phyloP scores from a whole-genome alignment of 2,329 filamentous ascomycete genomes.

The Coniochaeta pulveracea region DNA sequence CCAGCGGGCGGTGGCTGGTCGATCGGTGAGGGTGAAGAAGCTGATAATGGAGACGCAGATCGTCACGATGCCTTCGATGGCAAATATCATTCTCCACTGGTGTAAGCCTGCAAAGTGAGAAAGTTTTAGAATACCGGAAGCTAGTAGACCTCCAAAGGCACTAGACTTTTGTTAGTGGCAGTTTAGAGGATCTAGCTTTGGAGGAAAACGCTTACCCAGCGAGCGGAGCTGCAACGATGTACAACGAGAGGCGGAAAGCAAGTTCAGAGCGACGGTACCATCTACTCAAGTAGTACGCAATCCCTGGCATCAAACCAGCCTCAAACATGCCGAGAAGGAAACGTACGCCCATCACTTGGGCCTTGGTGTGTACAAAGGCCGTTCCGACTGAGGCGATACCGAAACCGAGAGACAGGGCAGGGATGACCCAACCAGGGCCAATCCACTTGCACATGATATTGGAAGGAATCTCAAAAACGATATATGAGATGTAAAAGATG shows the following conservation, averaged over 20 bases:
- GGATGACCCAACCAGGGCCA: constrained; percentile 53
- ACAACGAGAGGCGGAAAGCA: constrained; percentile 47
- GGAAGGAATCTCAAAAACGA: constrained; percentile 49
- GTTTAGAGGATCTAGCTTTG: no score
- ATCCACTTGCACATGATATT: constrained; percentile 52
- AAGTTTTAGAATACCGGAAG: constrained; percentile 49
- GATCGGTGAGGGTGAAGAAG: constrained; percentile 54
- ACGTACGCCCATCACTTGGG: constrained; percentile 36
- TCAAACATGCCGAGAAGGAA: constrained; percentile 50
- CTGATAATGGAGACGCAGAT: constrained; percentile 38
- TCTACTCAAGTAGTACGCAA: constrained; percentile 50
- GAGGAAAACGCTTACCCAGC: no score
- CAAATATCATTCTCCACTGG: constrained; percentile 61
- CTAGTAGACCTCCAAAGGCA: constrained; percentile 53
- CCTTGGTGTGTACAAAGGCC: constrained; percentile 41
- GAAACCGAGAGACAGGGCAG: constrained; percentile 41
- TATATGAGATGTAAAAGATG: constrained; percentile 52
- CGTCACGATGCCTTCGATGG: constrained; percentile 56
- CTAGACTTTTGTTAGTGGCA: no score
- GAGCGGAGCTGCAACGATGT: constrained; percentile 52
- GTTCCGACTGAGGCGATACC: constrained; percentile 45
- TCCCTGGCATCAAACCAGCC: constrained; percentile 53
- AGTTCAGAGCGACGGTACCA: constrained; percentile 54
- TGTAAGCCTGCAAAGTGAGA: constrained; percentile 41
- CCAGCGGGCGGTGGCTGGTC: constrained; percentile 55